Evolutionary conservation across 2,329 filamentous ascomycete species (phyloP).

Genomic region (Colletotrichum chlorophyti): DNA sequence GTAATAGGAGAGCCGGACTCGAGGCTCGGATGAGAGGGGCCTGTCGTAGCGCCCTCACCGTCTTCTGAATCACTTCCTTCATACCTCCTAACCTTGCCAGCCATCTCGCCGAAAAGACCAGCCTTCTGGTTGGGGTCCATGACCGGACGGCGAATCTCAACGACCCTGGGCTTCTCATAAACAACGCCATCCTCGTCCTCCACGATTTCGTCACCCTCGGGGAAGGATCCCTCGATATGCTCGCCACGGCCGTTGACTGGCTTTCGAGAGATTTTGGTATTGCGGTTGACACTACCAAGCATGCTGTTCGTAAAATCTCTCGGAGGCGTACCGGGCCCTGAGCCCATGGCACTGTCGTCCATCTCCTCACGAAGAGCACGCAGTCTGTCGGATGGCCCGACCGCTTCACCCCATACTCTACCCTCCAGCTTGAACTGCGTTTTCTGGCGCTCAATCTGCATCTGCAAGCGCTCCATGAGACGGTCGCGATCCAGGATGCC

Average conservation of each 20-base stretch:
- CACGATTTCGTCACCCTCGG: slow-evolving; percentile 55
- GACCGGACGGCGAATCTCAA: slow-evolving; percentile 78
- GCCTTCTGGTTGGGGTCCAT: slow-evolving; percentile 69
- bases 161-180: slow-evolving; percentile 79
- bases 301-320: slow-evolving; percentile 74
- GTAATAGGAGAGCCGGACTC: slow-evolving; percentile 75
- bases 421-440: slow-evolving; percentile 98
- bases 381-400: slow-evolving; percentile 88
- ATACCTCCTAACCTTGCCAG: slow-evolving; percentile 75
- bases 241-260: slow-evolving; percentile 50
- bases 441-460: slow-evolving; percentile 95
- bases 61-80: slow-evolving; percentile 78
- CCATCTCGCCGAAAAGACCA: slow-evolving; percentile 74
- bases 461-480: slow-evolving; percentile 92
- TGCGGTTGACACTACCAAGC: slow-evolving; percentile 74
- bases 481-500: slow-evolving; percentile 92
- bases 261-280: slow-evolving; percentile 62
- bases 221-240: slow-evolving; percentile 50
- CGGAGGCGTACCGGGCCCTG: slow-evolving; percentile 58
- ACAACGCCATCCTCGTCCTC: slow-evolving; percentile 66
- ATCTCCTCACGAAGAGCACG: slow-evolving; percentile 93
- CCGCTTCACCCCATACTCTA: slow-evolving; percentile 82
- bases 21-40: slow-evolving; percentile 76
- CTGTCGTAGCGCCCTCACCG: slow-evolving; percentile 74
- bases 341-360: slow-evolving; percentile 69